A percentile compares a stretch with the other conserved stretches of the same genome.
phyloP scores from a whole-genome alignment of 768 basidiomycete species.

The Tremella fuciformis region DNA sequence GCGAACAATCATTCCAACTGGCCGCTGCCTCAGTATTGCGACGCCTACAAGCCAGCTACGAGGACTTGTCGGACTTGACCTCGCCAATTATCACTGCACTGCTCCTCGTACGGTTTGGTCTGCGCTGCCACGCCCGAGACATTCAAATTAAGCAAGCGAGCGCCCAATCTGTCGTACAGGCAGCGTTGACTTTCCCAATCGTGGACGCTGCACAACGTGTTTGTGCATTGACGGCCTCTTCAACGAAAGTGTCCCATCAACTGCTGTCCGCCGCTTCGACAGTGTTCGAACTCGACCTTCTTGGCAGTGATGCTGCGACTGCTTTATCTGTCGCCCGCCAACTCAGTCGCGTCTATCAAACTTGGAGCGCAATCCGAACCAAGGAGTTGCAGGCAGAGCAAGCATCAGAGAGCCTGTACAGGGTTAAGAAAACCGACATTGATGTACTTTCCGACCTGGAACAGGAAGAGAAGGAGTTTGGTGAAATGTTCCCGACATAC shows the following conservation, averaged over 20 bases:
- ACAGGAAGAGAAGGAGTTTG: constrained; percentile 77
- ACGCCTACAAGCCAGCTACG: constrained; percentile 67
- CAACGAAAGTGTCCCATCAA: constrained; percentile 17
- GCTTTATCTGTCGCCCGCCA: not conserved
- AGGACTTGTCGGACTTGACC: constrained; percentile 69
- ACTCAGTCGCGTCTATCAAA: constrained; percentile 69
- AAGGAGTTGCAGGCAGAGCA: constrained; percentile 65
- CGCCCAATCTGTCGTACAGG: not conserved
- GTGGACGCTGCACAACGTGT: not conserved
- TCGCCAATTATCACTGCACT: constrained; percentile 66
- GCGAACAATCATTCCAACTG: constrained; percentile 72
- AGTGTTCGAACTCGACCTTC: constrained; percentile 6
- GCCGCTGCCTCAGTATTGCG: constrained; percentile 74
- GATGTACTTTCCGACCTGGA: constrained; percentile 66
- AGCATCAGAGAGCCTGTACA: constrained; percentile 73
- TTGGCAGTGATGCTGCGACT: not conserved
- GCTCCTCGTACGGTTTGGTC: constrained; percentile 66
- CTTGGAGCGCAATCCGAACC: constrained; percentile 79
- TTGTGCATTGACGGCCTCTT: not conserved
- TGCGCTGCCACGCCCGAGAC: constrained; percentile 58
- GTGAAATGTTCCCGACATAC: constrained; percentile 69
- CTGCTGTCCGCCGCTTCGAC: constrained; percentile 22
- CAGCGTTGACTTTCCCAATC: not conserved
- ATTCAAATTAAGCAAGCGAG: not conserved
- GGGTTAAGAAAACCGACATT: constrained; percentile 60